These are phyloP conservation scores for Pulveroboletus ravenelii DNA, from an alignment of 768 basidiomycete genomes.

Conservation along the genomic window DNA sequence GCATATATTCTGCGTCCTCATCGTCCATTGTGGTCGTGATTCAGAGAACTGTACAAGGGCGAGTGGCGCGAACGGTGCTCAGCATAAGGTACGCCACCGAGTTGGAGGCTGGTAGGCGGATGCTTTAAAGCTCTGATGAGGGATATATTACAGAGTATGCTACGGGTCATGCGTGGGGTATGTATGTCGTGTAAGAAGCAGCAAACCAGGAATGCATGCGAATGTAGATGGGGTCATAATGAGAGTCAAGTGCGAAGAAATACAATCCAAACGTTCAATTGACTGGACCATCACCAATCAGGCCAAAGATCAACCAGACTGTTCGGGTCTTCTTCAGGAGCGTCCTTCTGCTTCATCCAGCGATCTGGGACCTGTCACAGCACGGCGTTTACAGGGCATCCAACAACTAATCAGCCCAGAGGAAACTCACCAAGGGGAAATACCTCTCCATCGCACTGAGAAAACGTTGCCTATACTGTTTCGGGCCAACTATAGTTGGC, in stretches of 20 bases:
- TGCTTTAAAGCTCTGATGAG: background rate
- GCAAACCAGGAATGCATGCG: slow-evolving; percentile 10
- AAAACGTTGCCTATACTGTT: slow-evolving; percentile 87
- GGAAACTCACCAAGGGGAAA: slow-evolving; percentile 66
- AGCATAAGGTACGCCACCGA: slow-evolving; percentile 2
- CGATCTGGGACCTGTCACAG: slow-evolving; percentile 69
- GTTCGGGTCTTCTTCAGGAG: slow-evolving; percentile 68
- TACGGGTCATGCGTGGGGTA: slow-evolving; percentile 27
- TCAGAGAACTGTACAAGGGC: slow-evolving; percentile 2
- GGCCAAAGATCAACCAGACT: slow-evolving; percentile 56
- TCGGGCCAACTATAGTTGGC: slow-evolving; percentile 95
- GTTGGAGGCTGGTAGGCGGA: background rate
- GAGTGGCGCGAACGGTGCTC: background rate
- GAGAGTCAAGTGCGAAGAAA: slow-evolving; percentile 2
- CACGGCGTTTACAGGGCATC: background rate
- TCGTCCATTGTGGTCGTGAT: slow-evolving; percentile 62
- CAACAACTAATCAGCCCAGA: background rate
- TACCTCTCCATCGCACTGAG: slow-evolving; percentile 86
- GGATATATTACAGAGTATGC: slow-evolving; percentile 16
- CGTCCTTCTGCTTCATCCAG: slow-evolving; percentile 85
- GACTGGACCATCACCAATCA: slow-evolving; percentile 43
- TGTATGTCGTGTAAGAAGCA: slow-evolving; percentile 17
- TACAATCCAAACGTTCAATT: background rate
- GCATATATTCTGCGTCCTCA: slow-evolving; percentile 93
- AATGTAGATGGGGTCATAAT: background rate